These are phyloP conservation scores for Trypanosoma mega DNA, from an alignment of 208 protist species.

Conservation along the genomic window DNA sequence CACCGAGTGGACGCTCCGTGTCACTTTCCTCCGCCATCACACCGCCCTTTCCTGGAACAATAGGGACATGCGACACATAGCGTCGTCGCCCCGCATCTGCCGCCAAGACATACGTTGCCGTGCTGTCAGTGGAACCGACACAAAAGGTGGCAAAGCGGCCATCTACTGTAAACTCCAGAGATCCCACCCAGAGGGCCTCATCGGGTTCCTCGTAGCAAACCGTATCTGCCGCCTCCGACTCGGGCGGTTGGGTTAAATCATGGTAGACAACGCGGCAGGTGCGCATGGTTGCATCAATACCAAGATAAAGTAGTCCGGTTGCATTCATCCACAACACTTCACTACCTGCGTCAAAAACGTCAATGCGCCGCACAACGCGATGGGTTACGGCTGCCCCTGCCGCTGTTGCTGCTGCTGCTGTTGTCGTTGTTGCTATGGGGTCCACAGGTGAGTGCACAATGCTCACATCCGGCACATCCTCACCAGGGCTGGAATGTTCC, in stretches of 20 bases:
- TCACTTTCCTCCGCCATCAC: too few relatives aligned
- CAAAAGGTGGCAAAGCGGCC: constrained; percentile 46
- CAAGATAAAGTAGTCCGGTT: constrained; percentile 50
- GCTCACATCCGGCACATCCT: background rate
- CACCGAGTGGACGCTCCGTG: too few relatives aligned
- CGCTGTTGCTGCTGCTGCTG: background rate
- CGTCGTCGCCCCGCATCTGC: constrained; percentile 12
- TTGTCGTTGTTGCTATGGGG: background rate
- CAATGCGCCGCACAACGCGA: constrained; percentile 36
- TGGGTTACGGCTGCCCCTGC: constrained; percentile 26
- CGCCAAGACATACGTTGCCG: constrained; percentile 50
- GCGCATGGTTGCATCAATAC: constrained; percentile 52
- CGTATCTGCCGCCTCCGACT: constrained; percentile 22
- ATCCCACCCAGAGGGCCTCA: constrained; percentile 59
- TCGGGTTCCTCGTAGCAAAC: constrained; percentile 65
- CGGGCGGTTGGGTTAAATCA: constrained; percentile 29
- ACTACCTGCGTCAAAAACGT: constrained; percentile 49
- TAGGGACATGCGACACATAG: constrained; percentile 18
- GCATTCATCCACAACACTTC: constrained; percentile 61
- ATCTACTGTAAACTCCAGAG: constrained; percentile 49
- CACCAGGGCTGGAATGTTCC: too few relatives aligned
- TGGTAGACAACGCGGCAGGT: constrained; percentile 59
- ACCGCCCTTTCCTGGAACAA: constrained; percentile 1
- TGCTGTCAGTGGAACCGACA: constrained; percentile 39
- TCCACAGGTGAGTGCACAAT: background rate